Base-by-base conservation (phyloP, 148 eudicot species). In the Vaccinium darrowii region DNA sequence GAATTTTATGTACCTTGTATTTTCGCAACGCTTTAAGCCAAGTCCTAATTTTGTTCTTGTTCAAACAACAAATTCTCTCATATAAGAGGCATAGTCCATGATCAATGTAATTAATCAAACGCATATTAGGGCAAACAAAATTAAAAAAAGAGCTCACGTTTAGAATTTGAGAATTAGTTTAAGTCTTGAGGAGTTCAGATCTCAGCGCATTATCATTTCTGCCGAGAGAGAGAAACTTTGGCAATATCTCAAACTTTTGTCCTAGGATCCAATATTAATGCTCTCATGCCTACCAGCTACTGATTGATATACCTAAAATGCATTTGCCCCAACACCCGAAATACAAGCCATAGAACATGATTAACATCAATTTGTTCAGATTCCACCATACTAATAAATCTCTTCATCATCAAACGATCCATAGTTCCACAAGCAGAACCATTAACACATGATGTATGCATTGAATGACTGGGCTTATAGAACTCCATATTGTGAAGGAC, bases 151-250 rank as follows among this genome's bases (percentile, higher is more conserved):
- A 33, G 18, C 87, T 80, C 84, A 94, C 98, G 92, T 96, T 96
- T 77, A 96, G 98, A 87, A 96, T 86, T 79, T 92, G 88, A 30
- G 98, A 92, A 86, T 94, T 93, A 75, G 94, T 93, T 51, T 90
- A 94, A 69, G 94, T 88, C 88, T 96, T 94, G 82, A 96, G 94
- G 84, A 96, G 94, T 83, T 94, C 97, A 21, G 94, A 92, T 75
- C 97, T 85, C 50, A 98, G 93, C 83, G 99, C 98, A 84, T 96
- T 93, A 76, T 94, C 99, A 77, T 94, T 94, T 87, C 95, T 93
- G 57, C 99, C 98, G 47, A 96, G 88, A 86, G 86, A 96, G 0
- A 96, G 88, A 73, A 94, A 94, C 52, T 91, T 97, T 57, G 95
- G 94, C 89, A 96, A 88, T 86, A 96, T 93, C 94, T 94, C 94